Evolutionary conservation across 345 rosid species (phyloP).

Genomic region (Salix purpurea): DNA sequence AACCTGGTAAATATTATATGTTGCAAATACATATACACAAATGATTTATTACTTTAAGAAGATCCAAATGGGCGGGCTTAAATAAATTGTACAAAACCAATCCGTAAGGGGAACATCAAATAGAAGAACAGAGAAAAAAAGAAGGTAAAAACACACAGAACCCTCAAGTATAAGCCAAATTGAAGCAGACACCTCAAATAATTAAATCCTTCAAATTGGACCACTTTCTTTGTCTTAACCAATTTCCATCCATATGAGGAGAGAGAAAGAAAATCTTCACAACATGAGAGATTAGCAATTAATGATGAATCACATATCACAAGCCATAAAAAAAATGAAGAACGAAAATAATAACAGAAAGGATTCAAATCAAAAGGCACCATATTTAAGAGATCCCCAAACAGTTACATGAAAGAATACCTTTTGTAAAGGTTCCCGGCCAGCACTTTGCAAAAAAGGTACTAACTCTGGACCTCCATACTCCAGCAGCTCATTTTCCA

Average conservation of each 20-base stretch:
- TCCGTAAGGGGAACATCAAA: not conserved
- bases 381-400: no score
- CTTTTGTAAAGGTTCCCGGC: conserved; percentile 62
- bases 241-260: not conserved
- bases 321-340: no score
- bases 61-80: not conserved
- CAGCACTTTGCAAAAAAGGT: conserved; percentile 87
- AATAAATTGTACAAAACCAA: no score
- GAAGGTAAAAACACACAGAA: not conserved
- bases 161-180: no score
- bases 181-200: no score
- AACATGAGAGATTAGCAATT: no score
- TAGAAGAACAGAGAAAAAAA: not conserved
- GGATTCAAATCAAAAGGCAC: not conserved
- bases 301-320: no score
- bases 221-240: not conserved
- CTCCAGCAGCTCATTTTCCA: conserved; percentile 90
- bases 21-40: not conserved
- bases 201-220: no score
- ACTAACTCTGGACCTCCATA: conserved; percentile 96
- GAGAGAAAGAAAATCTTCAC: not conserved
- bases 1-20: not conserved
- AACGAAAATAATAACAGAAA: not conserved
- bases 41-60: conserved; percentile 5
- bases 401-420: conserved; percentile 29